Conservation (phyloP, 352 stramenopile genomes). For the Achlya hypogyna region DNA sequence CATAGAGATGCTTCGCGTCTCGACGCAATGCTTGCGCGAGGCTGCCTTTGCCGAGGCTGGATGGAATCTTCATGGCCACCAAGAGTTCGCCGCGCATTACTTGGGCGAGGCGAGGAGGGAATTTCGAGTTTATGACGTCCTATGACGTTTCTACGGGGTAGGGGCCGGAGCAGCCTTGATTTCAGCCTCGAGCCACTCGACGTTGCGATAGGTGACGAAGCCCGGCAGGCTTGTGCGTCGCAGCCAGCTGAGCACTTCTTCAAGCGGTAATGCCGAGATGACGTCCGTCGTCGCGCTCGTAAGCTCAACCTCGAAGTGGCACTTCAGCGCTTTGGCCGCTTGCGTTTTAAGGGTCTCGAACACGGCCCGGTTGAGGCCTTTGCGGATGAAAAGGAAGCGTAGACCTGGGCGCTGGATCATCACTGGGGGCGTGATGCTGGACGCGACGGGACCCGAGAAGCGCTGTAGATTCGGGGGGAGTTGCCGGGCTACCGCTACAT, state of each 20-base stretch:
- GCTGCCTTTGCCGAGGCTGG: no score
- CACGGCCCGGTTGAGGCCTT: slow-evolving; percentile 47
- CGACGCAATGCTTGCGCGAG: no score
- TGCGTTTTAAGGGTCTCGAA: slow-evolving; percentile 50
- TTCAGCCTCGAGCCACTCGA: slow-evolving; percentile 58
- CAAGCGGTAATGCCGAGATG: slow-evolving; percentile 50
- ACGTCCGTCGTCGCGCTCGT: slow-evolving; percentile 71
- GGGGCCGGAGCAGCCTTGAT: no score
- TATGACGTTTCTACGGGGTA: no score
- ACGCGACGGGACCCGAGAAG: neutral
- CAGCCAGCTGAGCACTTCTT: slow-evolving; percentile 60
- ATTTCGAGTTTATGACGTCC: no score
- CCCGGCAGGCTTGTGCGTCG: slow-evolving; percentile 51
- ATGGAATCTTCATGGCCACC: no score
- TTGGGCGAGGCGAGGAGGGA: neutral
- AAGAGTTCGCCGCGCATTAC: no score
- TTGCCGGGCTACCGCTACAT: neutral
- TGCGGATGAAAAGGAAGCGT: slow-evolving; percentile 55
- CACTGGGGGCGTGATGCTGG: neutral
- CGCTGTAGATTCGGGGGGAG: neutral
- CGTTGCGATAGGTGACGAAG: slow-evolving; percentile 61
- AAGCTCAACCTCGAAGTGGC: slow-evolving; percentile 68
- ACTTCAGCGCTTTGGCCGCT: slow-evolving; percentile 37
- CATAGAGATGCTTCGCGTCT: no score
- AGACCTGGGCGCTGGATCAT: slow-evolving; percentile 45